Base-by-base conservation (phyloP, 2,329 filamentous ascomycete species). In the Talaromyces amestolkiae region DNA sequence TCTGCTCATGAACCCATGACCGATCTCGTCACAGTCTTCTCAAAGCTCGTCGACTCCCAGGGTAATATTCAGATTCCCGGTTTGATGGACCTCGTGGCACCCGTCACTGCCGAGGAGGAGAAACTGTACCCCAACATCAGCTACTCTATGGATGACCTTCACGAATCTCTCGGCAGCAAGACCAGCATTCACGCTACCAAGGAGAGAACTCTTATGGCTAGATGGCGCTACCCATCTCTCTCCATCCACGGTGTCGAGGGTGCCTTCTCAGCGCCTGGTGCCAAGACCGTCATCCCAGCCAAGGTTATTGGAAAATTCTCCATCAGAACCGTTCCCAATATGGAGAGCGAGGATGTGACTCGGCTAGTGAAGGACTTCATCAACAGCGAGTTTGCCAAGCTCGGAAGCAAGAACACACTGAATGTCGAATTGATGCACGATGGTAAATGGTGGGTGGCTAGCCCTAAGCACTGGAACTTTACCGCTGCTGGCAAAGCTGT, bases 391-490 rank as follows among this genome's bases (percentile, higher is more conserved):
- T 97, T 96, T 78, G 89, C 90, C 72, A 92, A 93, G 80, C 85
- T 98, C 39, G 87, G 87, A 70, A 95, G 90, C 80, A 99, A 99
- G 86, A 99, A 99, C 84, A 93, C 85, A 17, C 80, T 96, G 75
- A 91, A 91, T 73, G 89, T 93, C 62, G 88, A 85, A 75, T 85
- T 93, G 66, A 89, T 94, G 80, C 95, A 99, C 83, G 89, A 89
- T 66, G 95, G 95, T 72, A 97, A 97, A 82, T 99, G 95, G 95
- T 99, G 95, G 95, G 93, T 96, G 58, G 93, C 96, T 56, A 93
- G 91, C 75, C 94, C 95, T 35, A 95, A 96, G 82, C 94, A 99
- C 85, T 98, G 95, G 93, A 99, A 99, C 85, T 99, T 98, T 82
- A 87, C 88, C 35, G 94, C 94, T 31, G 95, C 95, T 15, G 88